Percentiles rank a stretch among this genome's conserved stretches.
These are phyloP conservation scores for Phytophthora sp. DNA, from an alignment of 352 stramenopile genomes.

Conservation along the genomic window DNA sequence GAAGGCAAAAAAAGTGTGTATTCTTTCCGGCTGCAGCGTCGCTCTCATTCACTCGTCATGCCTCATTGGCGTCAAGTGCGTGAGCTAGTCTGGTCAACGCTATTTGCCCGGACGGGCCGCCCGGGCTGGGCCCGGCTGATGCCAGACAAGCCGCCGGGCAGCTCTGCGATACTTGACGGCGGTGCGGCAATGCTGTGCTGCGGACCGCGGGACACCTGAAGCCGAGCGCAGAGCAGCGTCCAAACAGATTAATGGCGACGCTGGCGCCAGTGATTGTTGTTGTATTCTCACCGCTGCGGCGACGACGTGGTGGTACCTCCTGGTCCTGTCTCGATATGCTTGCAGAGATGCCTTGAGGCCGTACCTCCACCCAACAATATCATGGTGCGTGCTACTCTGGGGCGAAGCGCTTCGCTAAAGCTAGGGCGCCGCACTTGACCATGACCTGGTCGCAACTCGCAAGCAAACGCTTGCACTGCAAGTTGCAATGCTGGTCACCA, in stretches of 20 bases:
- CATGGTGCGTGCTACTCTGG: constrained; percentile 7
- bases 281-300: constrained; percentile 7
- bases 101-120: constrained; percentile 16
- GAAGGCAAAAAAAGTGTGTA: constrained; percentile 10
- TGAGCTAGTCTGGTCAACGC: constrained; percentile 4
- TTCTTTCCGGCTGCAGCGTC: not conserved
- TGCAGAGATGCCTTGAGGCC: constrained; percentile 31
- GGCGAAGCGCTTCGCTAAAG: constrained; percentile 24
- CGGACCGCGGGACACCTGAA: constrained; percentile 20
- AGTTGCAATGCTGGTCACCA: no score
- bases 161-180: constrained; percentile 21
- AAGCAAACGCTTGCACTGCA: constrained; percentile 20
- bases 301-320: constrained; percentile 13
- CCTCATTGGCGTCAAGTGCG: constrained; percentile 4
- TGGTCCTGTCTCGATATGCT: constrained; percentile 32
- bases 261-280: constrained; percentile 33
- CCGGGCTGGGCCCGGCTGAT: constrained; percentile 4
- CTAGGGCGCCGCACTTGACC: constrained; percentile 22
- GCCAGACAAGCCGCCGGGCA: constrained; percentile 10
- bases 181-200: constrained; percentile 23
- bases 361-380: constrained; percentile 28
- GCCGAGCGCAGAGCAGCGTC: constrained; percentile 16
- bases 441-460: constrained; percentile 7
- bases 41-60: constrained; percentile 20
- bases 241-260: constrained; percentile 4